A percentile compares a stretch with the other conserved stretches of the same genome.
Evolutionary conservation across 1,139 yeast genomes (phyloP).

Genomic region (Lodderomyces metapsilosis): DNA sequence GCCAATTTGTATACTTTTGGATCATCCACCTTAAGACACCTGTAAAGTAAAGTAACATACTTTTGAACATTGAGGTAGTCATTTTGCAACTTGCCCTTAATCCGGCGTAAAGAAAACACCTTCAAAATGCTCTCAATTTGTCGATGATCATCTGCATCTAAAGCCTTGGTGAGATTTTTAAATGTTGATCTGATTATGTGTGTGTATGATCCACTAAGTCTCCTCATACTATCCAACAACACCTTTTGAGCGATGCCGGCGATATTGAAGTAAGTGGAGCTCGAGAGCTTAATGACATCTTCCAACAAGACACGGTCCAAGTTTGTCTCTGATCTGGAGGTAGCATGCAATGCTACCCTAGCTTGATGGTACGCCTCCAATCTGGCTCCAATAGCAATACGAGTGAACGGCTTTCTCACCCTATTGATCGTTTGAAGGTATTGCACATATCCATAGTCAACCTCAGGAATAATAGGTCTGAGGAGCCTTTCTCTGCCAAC

Average conservation of each 20-base stretch:
- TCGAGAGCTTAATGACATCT: slow-evolving; percentile 67
- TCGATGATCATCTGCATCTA: slow-evolving; percentile 52
- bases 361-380: slow-evolving; percentile 77
- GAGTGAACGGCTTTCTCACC: slow-evolving; percentile 70
- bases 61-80: slow-evolving; percentile 55
- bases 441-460: slow-evolving; percentile 35
- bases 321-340: slow-evolving; percentile 69
- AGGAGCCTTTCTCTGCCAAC: slow-evolving; percentile 74
- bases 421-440: slow-evolving; percentile 42
- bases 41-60: slow-evolving; percentile 48
- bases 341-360: slow-evolving; percentile 71
- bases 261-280: slow-evolving; percentile 71
- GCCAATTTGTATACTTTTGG: slow-evolving; percentile 52
- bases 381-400: slow-evolving; percentile 74
- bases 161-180: slow-evolving; percentile 48
- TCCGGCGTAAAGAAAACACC: slow-evolving; percentile 50
- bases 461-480: slow-evolving; percentile 48
- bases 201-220: slow-evolving; percentile 67
- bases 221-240: slow-evolving; percentile 68
- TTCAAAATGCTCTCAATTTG: slow-evolving; percentile 68
- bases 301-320: slow-evolving; percentile 63
- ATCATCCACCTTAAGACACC: slow-evolving; percentile 61
- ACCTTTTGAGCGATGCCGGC: slow-evolving; percentile 71
- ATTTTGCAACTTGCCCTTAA: slow-evolving; percentile 54
- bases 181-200: slow-evolving; percentile 51